A percentile compares a stretch with the other conserved stretches of the same genome.
phyloP scores from a whole-genome alignment of 331 rosid genomes.

The Rhamnella rubrinervis region DNA sequence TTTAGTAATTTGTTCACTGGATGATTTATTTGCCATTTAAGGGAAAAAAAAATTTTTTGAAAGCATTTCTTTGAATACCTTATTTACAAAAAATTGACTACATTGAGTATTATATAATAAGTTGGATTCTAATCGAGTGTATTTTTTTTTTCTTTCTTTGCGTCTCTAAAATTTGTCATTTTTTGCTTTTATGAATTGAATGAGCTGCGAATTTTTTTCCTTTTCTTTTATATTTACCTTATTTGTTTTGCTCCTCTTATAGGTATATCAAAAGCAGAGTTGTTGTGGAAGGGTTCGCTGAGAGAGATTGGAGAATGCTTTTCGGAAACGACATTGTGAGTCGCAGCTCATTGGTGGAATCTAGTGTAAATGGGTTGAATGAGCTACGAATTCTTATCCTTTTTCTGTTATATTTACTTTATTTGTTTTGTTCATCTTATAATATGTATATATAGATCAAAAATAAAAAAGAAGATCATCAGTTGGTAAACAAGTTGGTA shows the following conservation, averaged over 20 bases:
- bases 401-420: too few relatives aligned
- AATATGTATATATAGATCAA: too few relatives aligned
- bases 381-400: too few relatives aligned
- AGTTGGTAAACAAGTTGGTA: too few relatives aligned
- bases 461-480: too few relatives aligned
- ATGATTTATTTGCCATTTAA: conserved; percentile 7
- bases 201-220: not conserved
- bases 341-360: not conserved
- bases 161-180: conserved; percentile 3
- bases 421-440: too few relatives aligned
- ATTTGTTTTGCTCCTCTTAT: not conserved
- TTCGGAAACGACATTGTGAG: not conserved
- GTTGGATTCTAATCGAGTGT: too few relatives aligned
- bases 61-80: not conserved
- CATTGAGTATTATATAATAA: too few relatives aligned
- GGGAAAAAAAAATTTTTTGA: not conserved
- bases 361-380: too few relatives aligned
- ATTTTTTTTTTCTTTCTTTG: not conserved
- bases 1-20: not conserved
- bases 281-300: not conserved
- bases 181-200: not conserved
- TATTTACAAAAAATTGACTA: not conserved
- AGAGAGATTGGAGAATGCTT: not conserved
- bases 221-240: not conserved
- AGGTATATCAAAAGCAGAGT: not conserved